A percentile compares a stretch with the other conserved stretches of the same genome.
These are phyloP conservation scores for Prunus yedoensis DNA, from an alignment of 331 rosid species.

Conservation along the genomic window DNA sequence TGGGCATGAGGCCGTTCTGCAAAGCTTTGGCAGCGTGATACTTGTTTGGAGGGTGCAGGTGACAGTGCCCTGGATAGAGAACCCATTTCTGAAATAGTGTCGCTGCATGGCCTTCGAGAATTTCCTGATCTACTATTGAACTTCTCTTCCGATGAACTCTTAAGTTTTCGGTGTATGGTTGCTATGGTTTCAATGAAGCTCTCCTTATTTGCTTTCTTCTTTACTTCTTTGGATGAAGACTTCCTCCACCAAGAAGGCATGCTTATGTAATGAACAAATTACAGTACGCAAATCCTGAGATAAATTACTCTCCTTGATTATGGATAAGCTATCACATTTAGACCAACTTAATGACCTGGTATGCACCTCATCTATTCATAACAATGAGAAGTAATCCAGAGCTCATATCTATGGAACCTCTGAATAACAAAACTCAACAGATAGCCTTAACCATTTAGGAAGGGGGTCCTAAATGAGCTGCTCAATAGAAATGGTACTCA, in stretches of 20 bases:
- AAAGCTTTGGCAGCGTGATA: slow-evolving; percentile 51
- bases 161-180: slow-evolving; percentile 41
- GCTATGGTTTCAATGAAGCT: slow-evolving; percentile 36
- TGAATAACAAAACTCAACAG: not conserved
- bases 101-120: slow-evolving; percentile 33
- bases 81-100: slow-evolving; percentile 44
- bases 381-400: slow-evolving; percentile 11
- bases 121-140: slow-evolving; percentile 36
- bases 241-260: slow-evolving; percentile 61
- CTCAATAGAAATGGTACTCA: slow-evolving; percentile 7
- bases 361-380: slow-evolving; percentile 11
- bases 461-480: slow-evolving; percentile 8
- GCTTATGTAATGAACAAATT: slow-evolving; percentile 11
- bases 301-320: slow-evolving; percentile 12
- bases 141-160: slow-evolving; percentile 36
- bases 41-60: slow-evolving; percentile 40
- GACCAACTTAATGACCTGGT: slow-evolving; percentile 16
- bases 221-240: slow-evolving; percentile 48
- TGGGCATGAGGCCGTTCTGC: slow-evolving; percentile 46
- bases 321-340: slow-evolving; percentile 21
- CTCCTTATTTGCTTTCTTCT: slow-evolving; percentile 42
- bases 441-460: slow-evolving; percentile 5
- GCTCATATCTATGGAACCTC: not conserved
- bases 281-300: not conserved
- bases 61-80: slow-evolving; percentile 40